phyloP scores from a whole-genome alignment of 2,329 filamentous ascomycete species.

The Tolypocladium ovalisporum region DNA sequence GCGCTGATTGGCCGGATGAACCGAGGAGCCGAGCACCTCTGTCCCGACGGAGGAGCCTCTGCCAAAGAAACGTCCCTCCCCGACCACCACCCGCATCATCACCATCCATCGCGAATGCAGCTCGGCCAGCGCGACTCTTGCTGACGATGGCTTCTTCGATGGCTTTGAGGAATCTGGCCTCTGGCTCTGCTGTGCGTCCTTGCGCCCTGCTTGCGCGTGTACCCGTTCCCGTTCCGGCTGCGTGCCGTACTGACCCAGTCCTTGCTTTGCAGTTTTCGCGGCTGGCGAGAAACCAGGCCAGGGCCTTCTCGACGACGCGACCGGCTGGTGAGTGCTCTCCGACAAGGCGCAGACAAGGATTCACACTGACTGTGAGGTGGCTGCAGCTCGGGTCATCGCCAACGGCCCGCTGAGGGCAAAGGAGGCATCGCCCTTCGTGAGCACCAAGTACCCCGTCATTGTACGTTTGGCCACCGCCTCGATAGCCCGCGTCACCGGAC shows the following conservation, averaged over 20 bases:
- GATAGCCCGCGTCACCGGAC: conserved; percentile 56
- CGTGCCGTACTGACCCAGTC: conserved; percentile 3
- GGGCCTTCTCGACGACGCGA: conserved; percentile 80
- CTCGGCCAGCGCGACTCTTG: conserved; percentile 16
- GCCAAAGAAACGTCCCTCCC: background rate
- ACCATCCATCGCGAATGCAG: conserved; percentile 16
- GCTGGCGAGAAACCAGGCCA: conserved; percentile 51
- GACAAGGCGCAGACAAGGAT: background rate
- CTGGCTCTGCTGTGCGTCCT: conserved; percentile 43
- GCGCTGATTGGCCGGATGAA: conserved; percentile 21
- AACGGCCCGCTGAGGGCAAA: conserved; percentile 82
- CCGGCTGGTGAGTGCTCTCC: conserved; percentile 52
- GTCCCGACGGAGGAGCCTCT: background rate
- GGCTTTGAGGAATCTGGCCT: conserved; percentile 50
- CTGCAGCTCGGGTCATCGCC: conserved; percentile 69
- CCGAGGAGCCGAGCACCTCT: conserved; percentile 19
- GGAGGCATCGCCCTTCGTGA: conserved; percentile 80
- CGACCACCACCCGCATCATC: background rate
- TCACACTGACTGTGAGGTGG: background rate
- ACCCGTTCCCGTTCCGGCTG: conserved; percentile 4
- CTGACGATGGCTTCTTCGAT: conserved; percentile 50
- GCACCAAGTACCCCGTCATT: conserved; percentile 88
- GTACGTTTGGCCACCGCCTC: conserved; percentile 38
- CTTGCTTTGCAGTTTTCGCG: conserved; percentile 46
- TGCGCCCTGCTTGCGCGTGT: conserved; percentile 2